phyloP scores from a whole-genome alignment of 257 asterid species.

The Schizonepeta tenuifolia region DNA sequence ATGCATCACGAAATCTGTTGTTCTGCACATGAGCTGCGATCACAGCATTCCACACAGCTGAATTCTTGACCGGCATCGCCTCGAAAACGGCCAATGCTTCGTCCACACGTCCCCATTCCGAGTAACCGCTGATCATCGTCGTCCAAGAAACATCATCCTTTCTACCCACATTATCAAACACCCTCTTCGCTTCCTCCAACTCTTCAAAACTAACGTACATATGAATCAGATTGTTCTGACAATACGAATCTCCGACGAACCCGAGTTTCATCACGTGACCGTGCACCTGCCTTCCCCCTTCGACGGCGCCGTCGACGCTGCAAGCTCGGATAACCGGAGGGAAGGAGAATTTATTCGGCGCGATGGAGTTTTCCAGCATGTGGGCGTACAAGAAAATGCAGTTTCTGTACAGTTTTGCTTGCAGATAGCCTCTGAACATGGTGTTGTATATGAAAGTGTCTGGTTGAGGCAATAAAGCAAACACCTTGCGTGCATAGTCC shows the following conservation, averaged over 20 bases:
- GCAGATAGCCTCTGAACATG: conserved; percentile 57
- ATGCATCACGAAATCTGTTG: conserved; percentile 59
- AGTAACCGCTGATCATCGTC: conserved; percentile 77
- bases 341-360: conserved; percentile 66
- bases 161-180: conserved; percentile 49
- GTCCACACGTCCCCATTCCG: conserved; percentile 54
- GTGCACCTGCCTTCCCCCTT: conserved; percentile 68
- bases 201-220: conserved; percentile 65
- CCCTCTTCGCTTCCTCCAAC: conserved; percentile 65
- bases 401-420: conserved; percentile 33
- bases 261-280: conserved; percentile 67
- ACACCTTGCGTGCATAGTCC: conserved; percentile 60
- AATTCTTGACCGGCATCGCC: conserved; percentile 52
- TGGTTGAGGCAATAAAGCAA: conserved; percentile 62
- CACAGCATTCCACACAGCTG: conserved; percentile 82
- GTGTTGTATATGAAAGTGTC: conserved; percentile 71
- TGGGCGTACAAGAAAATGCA: conserved; percentile 46
- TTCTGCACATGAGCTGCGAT: conserved; percentile 71
- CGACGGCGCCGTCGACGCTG: conserved; percentile 41
- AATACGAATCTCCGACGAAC: conserved; percentile 60
- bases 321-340: conserved; percentile 78
- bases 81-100: conserved; percentile 61
- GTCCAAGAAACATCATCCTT: conserved; percentile 88
- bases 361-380: conserved; percentile 53
- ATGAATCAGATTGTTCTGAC: conserved; percentile 76